phyloP scores from a whole-genome alignment of 2,329 filamentous ascomycete species.

The Cladosporium sp. region DNA sequence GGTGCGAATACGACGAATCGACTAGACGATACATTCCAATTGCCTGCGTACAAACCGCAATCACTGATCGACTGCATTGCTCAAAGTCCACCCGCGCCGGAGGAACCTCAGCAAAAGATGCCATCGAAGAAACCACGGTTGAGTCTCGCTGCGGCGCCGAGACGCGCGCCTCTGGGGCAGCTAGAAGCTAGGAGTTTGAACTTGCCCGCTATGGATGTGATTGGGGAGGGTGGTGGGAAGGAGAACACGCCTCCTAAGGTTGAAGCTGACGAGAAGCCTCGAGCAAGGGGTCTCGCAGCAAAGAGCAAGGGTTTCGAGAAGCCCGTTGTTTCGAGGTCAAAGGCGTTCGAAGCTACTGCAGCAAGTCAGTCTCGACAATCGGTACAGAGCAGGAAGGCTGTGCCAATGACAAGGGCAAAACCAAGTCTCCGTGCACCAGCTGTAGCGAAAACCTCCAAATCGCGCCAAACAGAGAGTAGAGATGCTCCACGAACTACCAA shows the following conservation, averaged over 20 bases:
- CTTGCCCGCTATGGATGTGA: constrained; percentile 44
- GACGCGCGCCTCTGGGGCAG: constrained; percentile 48
- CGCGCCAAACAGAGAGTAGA: not conserved
- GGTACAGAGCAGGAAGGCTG: constrained; percentile 3
- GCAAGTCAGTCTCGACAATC: constrained; percentile 14
- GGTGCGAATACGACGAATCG: constrained; percentile 35
- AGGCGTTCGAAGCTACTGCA: constrained; percentile 21
- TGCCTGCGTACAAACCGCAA: constrained; percentile 11
- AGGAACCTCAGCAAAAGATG: constrained; percentile 30
- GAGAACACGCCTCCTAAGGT: constrained; percentile 57
- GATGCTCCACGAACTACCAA: not conserved
- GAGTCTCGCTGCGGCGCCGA: constrained; percentile 44
- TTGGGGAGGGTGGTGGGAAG: constrained; percentile 55
- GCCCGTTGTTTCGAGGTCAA: constrained; percentile 15
- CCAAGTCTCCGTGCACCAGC: constrained; percentile 1
- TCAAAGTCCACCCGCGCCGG: constrained; percentile 20
- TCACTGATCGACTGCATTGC: constrained; percentile 10
- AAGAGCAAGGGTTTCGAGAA: not conserved
- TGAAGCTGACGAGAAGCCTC: not conserved
- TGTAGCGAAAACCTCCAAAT: not conserved
- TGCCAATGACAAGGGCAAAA: constrained; percentile 5
- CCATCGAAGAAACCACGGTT: constrained; percentile 34
- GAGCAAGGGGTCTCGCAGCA: not conserved
- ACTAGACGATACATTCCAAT: constrained; percentile 31
- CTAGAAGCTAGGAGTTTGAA: constrained; percentile 25